phyloP scores from a whole-genome alignment of 1,284 basidiomycete species.

The Sanguinoderma infundibulare region DNA sequence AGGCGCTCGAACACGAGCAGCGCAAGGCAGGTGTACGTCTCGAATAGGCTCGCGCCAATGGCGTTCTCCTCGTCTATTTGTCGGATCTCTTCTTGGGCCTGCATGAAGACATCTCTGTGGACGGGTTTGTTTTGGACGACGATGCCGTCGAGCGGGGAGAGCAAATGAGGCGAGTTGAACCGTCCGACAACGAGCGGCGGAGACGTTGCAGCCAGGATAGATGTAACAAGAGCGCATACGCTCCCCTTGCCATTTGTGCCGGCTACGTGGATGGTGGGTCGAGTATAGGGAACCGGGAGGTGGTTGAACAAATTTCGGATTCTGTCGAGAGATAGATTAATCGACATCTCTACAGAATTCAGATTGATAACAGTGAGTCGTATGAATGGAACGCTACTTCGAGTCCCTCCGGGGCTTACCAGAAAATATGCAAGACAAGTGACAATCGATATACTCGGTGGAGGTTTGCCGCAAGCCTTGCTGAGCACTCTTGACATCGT shows the following conservation, averaged over 20 bases:
- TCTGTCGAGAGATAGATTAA: slow-evolving; percentile 81
- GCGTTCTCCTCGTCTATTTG: slow-evolving; percentile 48
- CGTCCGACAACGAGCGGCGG: slow-evolving; percentile 74
- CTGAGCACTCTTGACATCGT: no score
- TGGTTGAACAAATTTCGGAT: slow-evolving; percentile 62
- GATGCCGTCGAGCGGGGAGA: slow-evolving; percentile 82
- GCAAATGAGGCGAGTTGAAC: slow-evolving; percentile 94
- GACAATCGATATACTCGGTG: no score
- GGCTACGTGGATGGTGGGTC: slow-evolving; percentile 91
- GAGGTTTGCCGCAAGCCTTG: no score
- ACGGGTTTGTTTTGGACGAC: slow-evolving; percentile 68
- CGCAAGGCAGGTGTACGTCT: slow-evolving; percentile 83
- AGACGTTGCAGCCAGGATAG: slow-evolving; percentile 59
- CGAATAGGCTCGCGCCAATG: slow-evolving; percentile 76
- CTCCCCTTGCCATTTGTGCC: slow-evolving; percentile 99
- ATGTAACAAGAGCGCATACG: slow-evolving; percentile 83
- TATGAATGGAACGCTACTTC: no score
- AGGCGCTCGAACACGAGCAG: slow-evolving; percentile 72
- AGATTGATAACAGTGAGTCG: not conserved
- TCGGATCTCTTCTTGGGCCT: slow-evolving; percentile 56
- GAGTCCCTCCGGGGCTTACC: no score
- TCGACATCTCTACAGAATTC: slow-evolving; percentile 52
- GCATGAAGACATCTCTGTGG: slow-evolving; percentile 51
- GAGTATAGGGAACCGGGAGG: slow-evolving; percentile 64
- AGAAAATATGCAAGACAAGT: no score